These are phyloP conservation scores for Fagus crenata DNA, from an alignment of 306 rosid species.

Conservation along the genomic window DNA sequence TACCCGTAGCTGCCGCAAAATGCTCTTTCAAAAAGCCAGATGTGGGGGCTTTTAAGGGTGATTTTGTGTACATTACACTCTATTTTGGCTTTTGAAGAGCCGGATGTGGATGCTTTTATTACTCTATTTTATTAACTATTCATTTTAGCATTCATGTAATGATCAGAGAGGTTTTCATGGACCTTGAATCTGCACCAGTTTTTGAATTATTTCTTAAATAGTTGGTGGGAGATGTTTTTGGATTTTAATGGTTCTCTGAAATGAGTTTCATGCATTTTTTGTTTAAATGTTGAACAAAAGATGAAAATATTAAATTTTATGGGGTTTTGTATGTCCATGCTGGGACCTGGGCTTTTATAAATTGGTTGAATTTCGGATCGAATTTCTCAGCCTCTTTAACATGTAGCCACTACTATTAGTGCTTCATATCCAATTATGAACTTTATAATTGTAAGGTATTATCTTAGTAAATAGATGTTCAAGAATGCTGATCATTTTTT, in stretches of 20 bases:
- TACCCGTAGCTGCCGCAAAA: neutral
- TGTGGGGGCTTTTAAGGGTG: no score
- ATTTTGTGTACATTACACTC: no score
- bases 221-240: neutral
- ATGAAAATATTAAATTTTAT: neutral
- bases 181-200: neutral
- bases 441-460: neutral
- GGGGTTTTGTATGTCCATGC: neutral
- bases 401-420: neutral
- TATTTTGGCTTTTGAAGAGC: no score
- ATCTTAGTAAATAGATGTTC: neutral
- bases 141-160: neutral
- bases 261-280: neutral
- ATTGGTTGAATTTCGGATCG: neutral
- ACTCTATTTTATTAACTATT: neutral
- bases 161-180: neutral
- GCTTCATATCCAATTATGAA: neutral
- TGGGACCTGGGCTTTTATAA: neutral
- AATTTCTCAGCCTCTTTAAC: neutral
- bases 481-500: conserved; percentile 9
- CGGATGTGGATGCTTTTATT: no score
- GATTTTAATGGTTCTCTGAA: neutral
- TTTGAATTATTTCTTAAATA: neutral
- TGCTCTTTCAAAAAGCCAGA: neutral
- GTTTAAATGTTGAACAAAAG: neutral